Evolutionary conservation across 2,329 filamentous ascomycete genomes (phyloP).

Genomic region (Epichloe sibirici): DNA sequence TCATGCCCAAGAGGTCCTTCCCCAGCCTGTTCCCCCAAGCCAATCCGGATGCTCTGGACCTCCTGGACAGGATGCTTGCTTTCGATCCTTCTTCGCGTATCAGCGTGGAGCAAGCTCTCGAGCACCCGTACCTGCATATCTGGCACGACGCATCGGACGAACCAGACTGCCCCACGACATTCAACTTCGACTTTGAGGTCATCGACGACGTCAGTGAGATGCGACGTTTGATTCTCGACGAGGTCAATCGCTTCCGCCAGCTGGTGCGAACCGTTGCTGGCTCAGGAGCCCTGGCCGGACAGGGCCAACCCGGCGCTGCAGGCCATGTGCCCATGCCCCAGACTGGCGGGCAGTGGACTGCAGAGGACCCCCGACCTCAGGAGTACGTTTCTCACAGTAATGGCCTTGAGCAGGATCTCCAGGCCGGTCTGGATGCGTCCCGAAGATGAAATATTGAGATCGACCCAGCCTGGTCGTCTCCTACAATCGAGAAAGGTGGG

Average conservation of each 20-base stretch:
- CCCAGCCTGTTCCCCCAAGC: constrained; percentile 80
- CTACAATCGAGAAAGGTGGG: too few relatives aligned
- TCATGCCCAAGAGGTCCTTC: constrained; percentile 90
- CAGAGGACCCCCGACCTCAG: constrained; percentile 48
- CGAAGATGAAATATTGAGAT: constrained; percentile 9
- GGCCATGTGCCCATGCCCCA: constrained; percentile 41
- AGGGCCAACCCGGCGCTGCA: constrained; percentile 24
- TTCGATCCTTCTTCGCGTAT: constrained; percentile 93
- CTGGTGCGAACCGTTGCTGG: constrained; percentile 40
- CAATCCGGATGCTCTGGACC: constrained; percentile 89
- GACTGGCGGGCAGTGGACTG: constrained; percentile 40
- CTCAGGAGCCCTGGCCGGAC: constrained; percentile 18
- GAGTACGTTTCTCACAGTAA: constrained; percentile 38
- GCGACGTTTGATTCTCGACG: constrained; percentile 94
- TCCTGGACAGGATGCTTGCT: constrained; percentile 92
- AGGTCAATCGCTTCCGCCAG: constrained; percentile 76
- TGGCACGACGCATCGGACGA: constrained; percentile 98
- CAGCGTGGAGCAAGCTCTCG: constrained; percentile 85
- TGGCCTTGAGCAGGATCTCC: constrained; percentile 47
- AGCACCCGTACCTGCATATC: constrained; percentile 93
- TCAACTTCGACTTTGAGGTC: constrained; percentile 98
- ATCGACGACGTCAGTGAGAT: constrained; percentile 90
- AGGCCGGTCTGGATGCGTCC: constrained; percentile 29
- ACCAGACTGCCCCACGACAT: constrained; percentile 82
- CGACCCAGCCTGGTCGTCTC: too few relatives aligned